Evolutionary conservation across 352 stramenopile genomes (phyloP), one percentile per base, ranked within the genome.

Genomic region (Pseudoperonospora humuli): DNA sequence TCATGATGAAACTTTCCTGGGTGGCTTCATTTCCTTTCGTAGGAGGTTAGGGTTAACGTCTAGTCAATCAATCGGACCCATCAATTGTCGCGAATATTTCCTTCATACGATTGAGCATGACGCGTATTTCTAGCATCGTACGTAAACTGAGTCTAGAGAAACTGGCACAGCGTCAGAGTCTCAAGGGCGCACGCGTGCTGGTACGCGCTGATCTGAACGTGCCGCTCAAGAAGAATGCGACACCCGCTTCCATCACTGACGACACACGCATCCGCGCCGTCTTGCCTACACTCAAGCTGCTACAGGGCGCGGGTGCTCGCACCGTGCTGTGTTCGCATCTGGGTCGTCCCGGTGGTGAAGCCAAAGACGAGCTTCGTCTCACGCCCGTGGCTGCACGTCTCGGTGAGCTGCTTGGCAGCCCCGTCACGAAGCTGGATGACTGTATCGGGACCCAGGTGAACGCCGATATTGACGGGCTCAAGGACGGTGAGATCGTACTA

Each of bases 131-230:
- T 25, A 41, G 14, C 27, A 27, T 44, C 34, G 67, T 70, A 24
- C 56, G 61, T 27, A 88, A 88, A 65, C 67, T 92, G 23, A 84
- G 61, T 39, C 50, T 92, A 25, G 64, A 92, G 32, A 39, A 86
- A 40, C 64, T 91, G 28, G 54, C 63, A 29, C 57, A 78, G 44
- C 71, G 63, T 25, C 61, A 77, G 41, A 78, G 60, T 51, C 75
- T 97, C 39, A 89, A 94, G 64, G 93, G 91, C 59, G 96, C 97
- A 70, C 96, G 95, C 40, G 96, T 99, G 39, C 75, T 99, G 32
- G 88, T 99, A 31, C 88, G 97, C 52, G 97, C 94, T 28, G 97
- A 99, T 75, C 85, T 99, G 37, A 99, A 99, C 69, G 96, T 99
- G 43, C 97, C 97, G n/a, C 87, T 99, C 55, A 71, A 80, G 61